Evolutionary conservation across 495 filamentous ascomycete species (phyloP).

Genomic region (Aspergillus incahuasiensis): DNA sequence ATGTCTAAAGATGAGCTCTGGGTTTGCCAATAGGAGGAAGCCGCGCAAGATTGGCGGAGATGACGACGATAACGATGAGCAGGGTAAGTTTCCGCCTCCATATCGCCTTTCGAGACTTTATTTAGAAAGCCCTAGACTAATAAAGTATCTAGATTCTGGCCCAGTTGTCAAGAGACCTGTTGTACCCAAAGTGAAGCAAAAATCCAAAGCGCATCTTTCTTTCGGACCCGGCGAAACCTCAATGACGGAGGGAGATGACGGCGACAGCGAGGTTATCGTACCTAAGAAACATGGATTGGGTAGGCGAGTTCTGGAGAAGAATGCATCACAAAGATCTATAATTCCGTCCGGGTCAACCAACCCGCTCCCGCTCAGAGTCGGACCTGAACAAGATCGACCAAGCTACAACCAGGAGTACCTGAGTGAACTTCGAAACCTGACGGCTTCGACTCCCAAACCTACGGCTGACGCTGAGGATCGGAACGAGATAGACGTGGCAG

Average conservation of each 20-base stretch:
- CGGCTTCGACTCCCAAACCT: slow-evolving; percentile 70
- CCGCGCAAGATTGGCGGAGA: slow-evolving; percentile 67
- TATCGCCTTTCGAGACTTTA: background rate
- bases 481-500: slow-evolving; percentile 60
- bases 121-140: background rate
- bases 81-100: slow-evolving; percentile 24
- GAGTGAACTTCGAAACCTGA: slow-evolving; percentile 75
- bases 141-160: slow-evolving; percentile 22
- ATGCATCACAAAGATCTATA: slow-evolving; percentile 52
- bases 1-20: slow-evolving; percentile 51
- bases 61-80: slow-evolving; percentile 54
- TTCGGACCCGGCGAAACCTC: slow-evolving; percentile 63
- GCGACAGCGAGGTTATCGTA: slow-evolving; percentile 54
- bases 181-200: slow-evolving; percentile 55
- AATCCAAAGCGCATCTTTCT: slow-evolving; percentile 64
- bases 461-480: slow-evolving; percentile 48
- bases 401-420: slow-evolving; percentile 85
- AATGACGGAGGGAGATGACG: slow-evolving; percentile 49
- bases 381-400: slow-evolving; percentile 64
- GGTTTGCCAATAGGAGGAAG: slow-evolving; percentile 65
- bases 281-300: slow-evolving; percentile 69
- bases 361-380: slow-evolving; percentile 50
- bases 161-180: slow-evolving; percentile 40
- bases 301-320: slow-evolving; percentile 66
- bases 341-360: slow-evolving; percentile 38